Percentiles rank a stretch among this genome's conserved stretches.
Conservation (phyloP, 345 rosid genomes). For the Rubroshorea leprosula region DNA sequence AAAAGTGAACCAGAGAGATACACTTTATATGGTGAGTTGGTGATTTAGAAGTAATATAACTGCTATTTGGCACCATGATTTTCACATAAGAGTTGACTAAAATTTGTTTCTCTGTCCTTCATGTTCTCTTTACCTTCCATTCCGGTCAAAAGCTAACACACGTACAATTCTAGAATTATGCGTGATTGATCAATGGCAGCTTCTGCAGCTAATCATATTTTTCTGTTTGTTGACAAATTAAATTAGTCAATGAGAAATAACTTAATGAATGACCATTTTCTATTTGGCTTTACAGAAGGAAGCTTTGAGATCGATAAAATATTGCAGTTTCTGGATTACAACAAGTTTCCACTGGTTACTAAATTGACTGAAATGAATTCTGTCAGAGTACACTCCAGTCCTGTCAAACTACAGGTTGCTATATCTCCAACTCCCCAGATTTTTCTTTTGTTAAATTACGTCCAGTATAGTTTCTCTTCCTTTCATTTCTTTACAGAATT, state of each 20-base stretch:
- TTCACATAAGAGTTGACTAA: neutral
- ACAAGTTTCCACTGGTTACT: constrained; percentile 81
- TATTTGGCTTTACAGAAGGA: constrained; percentile 52
- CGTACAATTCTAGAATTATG: too few relatives aligned
- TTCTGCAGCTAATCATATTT: neutral
- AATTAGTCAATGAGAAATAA: neutral
- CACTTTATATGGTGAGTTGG: constrained; percentile 58
- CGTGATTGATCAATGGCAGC: neutral
- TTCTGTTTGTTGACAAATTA: neutral
- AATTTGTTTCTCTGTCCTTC: too few relatives aligned
- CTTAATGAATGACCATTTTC: neutral
- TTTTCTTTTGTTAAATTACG: neutral
- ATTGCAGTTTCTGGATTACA: constrained; percentile 55
- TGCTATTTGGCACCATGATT: neutral
- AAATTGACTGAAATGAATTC: constrained; percentile 67
- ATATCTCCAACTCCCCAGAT: constrained; percentile 5
- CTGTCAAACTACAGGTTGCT: constrained; percentile 71
- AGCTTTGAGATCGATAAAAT: constrained; percentile 42
- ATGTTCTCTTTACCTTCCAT: neutral
- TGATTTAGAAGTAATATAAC: neutral
- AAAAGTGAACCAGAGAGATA: constrained; percentile 77
- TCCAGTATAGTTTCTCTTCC: neutral
- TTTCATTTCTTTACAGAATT: neutral
- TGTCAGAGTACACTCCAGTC: constrained; percentile 65
- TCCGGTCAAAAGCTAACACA: neutral